Percentiles rank a stretch among this genome's conserved stretches.
These are phyloP conservation scores for Suillus subaureus DNA, from an alignment of 768 basidiomycete genomes.

Conservation along the genomic window DNA sequence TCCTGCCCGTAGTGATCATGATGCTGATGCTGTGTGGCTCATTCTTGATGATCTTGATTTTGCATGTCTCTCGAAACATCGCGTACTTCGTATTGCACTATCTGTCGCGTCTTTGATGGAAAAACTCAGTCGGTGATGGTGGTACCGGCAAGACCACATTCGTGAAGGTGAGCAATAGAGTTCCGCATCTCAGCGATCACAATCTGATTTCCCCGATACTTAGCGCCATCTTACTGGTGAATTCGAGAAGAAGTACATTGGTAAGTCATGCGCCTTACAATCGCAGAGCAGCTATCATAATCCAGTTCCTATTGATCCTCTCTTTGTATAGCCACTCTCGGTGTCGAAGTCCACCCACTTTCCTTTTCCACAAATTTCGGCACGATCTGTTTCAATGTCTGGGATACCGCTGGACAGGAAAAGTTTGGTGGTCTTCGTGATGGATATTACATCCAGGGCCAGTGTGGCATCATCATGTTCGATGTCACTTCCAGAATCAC, in stretches of 20 bases:
- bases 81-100: slow-evolving; percentile 13
- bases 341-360: slow-evolving; percentile 98
- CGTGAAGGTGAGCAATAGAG: slow-evolving; percentile 72
- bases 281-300: slow-evolving; percentile 17
- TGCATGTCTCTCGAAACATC: slow-evolving; percentile 11
- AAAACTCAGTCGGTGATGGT: slow-evolving; percentile 81
- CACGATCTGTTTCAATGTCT: slow-evolving; percentile 98
- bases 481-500: slow-evolving; percentile 99
- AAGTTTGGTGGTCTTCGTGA: slow-evolving; percentile 99
- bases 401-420: slow-evolving; percentile 99
- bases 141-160: slow-evolving; percentile 99
- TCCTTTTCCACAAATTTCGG: slow-evolving; percentile 98
- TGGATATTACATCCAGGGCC: slow-evolving; percentile 96
- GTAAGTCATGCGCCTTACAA: slow-evolving; percentile 46
- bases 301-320: slow-evolving; percentile 15
- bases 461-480: slow-evolving; percentile 99
- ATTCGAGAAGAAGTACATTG: slow-evolving; percentile 99
- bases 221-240: slow-evolving; percentile 98
- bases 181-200: slow-evolving; percentile 43
- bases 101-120: slow-evolving; percentile 13
- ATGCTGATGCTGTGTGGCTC: slow-evolving; percentile 32
- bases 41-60: slow-evolving; percentile 52
- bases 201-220: slow-evolving; percentile 51
- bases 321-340: slow-evolving; percentile 80
- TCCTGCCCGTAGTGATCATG: slow-evolving; percentile 19